phyloP scores from a whole-genome alignment of 2,329 filamentous ascomycete genomes.

The Colletotrichum endophyticum region DNA sequence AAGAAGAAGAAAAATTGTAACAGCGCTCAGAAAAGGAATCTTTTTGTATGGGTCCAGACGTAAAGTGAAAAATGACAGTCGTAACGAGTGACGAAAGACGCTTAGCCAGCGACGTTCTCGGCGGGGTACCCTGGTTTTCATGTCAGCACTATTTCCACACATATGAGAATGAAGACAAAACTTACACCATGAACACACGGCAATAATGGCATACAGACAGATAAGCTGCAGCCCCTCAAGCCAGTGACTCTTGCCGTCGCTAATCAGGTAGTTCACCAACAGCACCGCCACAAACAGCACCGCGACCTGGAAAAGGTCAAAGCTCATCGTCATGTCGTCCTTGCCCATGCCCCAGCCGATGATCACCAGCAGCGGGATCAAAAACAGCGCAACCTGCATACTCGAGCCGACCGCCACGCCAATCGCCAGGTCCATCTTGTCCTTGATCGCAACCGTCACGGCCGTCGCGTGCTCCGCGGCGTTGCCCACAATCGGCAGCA shows the following conservation, averaged over 20 bases:
- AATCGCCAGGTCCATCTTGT: conserved; percentile 85
- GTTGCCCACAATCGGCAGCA: conserved; percentile 83
- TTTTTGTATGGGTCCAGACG: background rate
- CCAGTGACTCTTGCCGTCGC: conserved; percentile 84
- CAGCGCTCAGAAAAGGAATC: background rate
- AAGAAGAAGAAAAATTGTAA: background rate
- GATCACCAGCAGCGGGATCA: conserved; percentile 78
- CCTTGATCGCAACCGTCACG: conserved; percentile 80
- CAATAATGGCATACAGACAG: conserved; percentile 81
- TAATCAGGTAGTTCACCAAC: conserved; percentile 84
- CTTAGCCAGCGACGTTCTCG: conserved; percentile 11
- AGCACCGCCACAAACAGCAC: conserved; percentile 84
- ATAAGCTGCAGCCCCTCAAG: conserved; percentile 79
- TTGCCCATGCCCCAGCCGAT: conserved; percentile 78
- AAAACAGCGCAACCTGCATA: conserved; percentile 81
- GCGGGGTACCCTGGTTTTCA: background rate
- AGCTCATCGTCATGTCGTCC: conserved; percentile 80
- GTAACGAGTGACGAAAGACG: background rate
- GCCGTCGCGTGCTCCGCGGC: conserved; percentile 83
- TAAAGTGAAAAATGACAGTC: background rate
- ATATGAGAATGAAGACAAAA: conserved; percentile 6
- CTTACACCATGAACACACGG: conserved; percentile 68
- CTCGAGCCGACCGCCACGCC: conserved; percentile 81
- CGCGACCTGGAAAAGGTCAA: conserved; percentile 89
- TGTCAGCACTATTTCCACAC: background rate